Conservation (phyloP, 352 stramenopile genomes). For the Poterioochromonas sp. region DNA sequence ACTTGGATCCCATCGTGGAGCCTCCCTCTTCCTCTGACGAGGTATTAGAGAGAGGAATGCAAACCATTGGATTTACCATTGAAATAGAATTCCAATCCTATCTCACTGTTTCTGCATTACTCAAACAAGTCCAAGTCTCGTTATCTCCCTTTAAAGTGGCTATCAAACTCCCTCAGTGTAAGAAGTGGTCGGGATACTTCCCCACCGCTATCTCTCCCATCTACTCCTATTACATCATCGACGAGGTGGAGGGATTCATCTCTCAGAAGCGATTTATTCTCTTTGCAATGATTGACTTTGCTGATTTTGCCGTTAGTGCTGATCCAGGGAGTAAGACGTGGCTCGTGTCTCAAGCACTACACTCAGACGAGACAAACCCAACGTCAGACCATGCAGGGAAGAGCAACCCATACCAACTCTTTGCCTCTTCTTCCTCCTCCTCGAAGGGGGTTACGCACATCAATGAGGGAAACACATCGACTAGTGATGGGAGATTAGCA, state of each 20-base stretch:
- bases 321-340: slow-evolving; percentile 48
- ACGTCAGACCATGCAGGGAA: neutral
- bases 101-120: too few relatives aligned
- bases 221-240: neutral
- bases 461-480: too few relatives aligned
- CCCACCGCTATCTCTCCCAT: neutral
- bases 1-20: too few relatives aligned
- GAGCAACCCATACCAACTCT: neutral
- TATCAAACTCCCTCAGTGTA: neutral
- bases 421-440: neutral
- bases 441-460: too few relatives aligned
- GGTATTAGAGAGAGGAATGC: too few relatives aligned
- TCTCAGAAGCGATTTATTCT: neutral
- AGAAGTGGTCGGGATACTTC: neutral
- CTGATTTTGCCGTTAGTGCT: neutral
- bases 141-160: neutral
- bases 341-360: slow-evolving; percentile 44
- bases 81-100: too few relatives aligned
- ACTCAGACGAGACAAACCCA: neutral
- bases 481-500: too few relatives aligned
- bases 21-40: too few relatives aligned
- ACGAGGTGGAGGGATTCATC: neutral
- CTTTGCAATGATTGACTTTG: slow-evolving; percentile 27
- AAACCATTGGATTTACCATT: too few relatives aligned
- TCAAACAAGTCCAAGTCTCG: too few relatives aligned